Base-by-base conservation (phyloP, 106 monocot genomes). In the Dioscorea dumetorum region DNA sequence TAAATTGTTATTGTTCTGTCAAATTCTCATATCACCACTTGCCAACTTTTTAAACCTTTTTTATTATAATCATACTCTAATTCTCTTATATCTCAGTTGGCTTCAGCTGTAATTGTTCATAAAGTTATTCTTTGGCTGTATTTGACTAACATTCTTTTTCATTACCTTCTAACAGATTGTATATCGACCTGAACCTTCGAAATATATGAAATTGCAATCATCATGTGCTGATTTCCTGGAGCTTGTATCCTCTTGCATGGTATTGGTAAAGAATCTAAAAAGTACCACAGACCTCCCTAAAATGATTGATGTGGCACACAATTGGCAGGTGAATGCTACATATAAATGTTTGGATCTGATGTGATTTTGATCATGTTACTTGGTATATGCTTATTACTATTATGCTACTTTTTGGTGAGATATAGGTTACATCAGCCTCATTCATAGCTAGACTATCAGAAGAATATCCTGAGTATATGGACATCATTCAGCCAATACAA, bases 401-500 rank as follows among this genome's bases (percentile, higher is more conserved):
- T 22, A 15, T 51, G 22, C 5, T 41, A 56, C 2, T 33, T n/a
- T 21, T 62, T 31, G 51, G 13, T 54, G 31, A 54, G 64, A 63
- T 77, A 14, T 69, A 95, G 91, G 79, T 72, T 24, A 84, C 80
- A 5, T 76, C 91, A 56, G 57, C 67, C 8, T 60, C 70, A 14
- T 91, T 97, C 77, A 87, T 91, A 58, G 51, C 64, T 63, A 78
- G 78, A 60, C 62, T 91, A 52, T 76, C 91, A 22, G 78, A 86
- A 69, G 85, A 81, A 17, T 97, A 63, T 82, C 20, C 79, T 20
- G 86, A 91, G 33, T 97, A 84, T 62, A 49, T 73, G 28, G 95
- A 97, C 69, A 74, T 97, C 58, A 72, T 87, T 81, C 84, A 89
- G 56, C 95, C 95, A 61, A 50, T 91, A 71, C 88, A 89, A 79